phyloP scores from a whole-genome alignment of 495 filamentous ascomycete genomes.

The Neurospora tetraspora region DNA sequence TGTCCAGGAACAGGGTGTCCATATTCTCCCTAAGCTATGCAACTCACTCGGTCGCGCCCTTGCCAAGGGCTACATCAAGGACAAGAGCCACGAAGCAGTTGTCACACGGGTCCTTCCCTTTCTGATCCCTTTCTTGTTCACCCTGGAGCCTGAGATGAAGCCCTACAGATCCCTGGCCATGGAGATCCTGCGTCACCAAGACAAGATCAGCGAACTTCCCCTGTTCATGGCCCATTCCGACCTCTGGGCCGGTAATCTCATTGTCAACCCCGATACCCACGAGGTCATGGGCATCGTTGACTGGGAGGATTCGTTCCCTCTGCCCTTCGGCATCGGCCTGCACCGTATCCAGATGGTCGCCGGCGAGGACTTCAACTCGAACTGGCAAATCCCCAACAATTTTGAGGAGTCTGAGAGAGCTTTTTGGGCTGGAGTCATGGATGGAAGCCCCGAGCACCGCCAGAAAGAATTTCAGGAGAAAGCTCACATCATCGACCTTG shows the following conservation, averaged over 20 bases:
- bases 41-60: not conserved
- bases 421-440: not conserved
- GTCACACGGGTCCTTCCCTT: not conserved
- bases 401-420: not conserved
- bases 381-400: not conserved
- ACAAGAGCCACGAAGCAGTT: not conserved
- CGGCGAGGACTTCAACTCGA: not conserved
- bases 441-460: not conserved
- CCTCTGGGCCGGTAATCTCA: conserved; percentile 23
- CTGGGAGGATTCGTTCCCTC: conserved; percentile 22
- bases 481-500: not conserved
- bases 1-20: not conserved
- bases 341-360: conserved; percentile 10
- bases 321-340: conserved; percentile 26
- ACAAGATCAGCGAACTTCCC: not conserved
- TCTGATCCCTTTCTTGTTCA: not conserved
- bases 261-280: conserved; percentile 19
- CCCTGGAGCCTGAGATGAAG: not conserved
- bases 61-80: not conserved
- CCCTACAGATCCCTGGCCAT: not conserved
- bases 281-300: conserved; percentile 28
- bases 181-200: not conserved
- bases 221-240: conserved; percentile 23
- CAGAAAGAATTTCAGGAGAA: not conserved
- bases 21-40: not conserved